Conservation (phyloP, 495 filamentous ascomycete species). For the Aspergillus diversus region DNA sequence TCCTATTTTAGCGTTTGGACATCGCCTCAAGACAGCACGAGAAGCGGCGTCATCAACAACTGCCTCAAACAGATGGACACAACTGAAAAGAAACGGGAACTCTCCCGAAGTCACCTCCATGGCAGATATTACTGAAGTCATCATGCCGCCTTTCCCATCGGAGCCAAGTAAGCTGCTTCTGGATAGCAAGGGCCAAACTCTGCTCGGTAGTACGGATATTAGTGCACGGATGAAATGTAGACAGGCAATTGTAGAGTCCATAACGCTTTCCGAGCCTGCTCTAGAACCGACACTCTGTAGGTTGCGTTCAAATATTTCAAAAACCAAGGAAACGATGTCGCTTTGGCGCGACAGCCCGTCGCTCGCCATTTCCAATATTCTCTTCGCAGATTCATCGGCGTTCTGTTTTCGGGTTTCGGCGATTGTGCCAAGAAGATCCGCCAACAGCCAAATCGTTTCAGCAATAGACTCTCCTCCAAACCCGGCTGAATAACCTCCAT, state of each 20-base stretch:
- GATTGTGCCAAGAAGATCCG: conserved; percentile 53
- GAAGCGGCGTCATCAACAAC: conserved; percentile 75
- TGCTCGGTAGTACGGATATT: conserved; percentile 69
- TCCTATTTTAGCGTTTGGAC: conserved; percentile 56
- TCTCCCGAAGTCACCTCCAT: conserved; percentile 75
- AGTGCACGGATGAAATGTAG: conserved; percentile 77
- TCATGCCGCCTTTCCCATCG: conserved; percentile 70
- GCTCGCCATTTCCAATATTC: conserved; percentile 70
- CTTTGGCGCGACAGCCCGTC: conserved; percentile 70
- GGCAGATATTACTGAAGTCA: conserved; percentile 72
- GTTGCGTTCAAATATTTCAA: conserved; percentile 80
- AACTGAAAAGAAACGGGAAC: conserved; percentile 76
- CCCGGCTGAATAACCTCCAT: conserved; percentile 38
- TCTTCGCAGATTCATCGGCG: conserved; percentile 44
- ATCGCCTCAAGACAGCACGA: conserved; percentile 71
- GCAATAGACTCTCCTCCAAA: conserved; percentile 54
- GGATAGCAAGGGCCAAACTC: conserved; percentile 88
- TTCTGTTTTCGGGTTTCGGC: conserved; percentile 32
- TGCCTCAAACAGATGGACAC: conserved; percentile 70
- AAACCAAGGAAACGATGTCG: conserved; percentile 80
- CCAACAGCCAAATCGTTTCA: conserved; percentile 67
- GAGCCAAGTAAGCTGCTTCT: conserved; percentile 75
- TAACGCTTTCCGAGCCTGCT: conserved; percentile 51
- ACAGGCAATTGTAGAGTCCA: conserved; percentile 71
- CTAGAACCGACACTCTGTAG: conserved; percentile 63